phyloP scores from a whole-genome alignment of 331 rosid genomes.

The Spiraea crenata region DNA sequence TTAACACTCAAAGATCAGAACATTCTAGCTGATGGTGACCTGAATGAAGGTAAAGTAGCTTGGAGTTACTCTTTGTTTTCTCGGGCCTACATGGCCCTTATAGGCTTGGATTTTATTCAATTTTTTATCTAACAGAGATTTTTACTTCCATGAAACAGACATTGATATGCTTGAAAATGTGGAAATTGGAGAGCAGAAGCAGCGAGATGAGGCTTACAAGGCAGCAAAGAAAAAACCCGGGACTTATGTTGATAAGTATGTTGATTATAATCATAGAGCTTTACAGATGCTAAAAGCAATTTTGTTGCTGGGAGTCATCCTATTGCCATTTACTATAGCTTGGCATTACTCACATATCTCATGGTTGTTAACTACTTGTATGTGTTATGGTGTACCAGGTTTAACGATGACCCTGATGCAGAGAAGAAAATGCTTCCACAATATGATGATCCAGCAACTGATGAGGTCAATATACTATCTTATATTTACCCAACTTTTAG shows the following conservation, averaged over 20 bases:
- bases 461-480: conserved; percentile 52
- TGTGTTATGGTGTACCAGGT: conserved; percentile 47
- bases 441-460: conserved; percentile 78
- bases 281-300: not conserved
- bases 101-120: conserved; percentile 25
- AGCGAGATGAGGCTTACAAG: conserved; percentile 75
- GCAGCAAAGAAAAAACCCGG: conserved; percentile 89
- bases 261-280: conserved; percentile 3
- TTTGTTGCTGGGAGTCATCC: not conserved
- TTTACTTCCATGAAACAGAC: conserved; percentile 55
- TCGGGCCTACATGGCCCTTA: conserved; percentile 18
- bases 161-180: conserved; percentile 90
- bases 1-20: conserved; percentile 91
- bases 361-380: not conserved
- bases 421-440: conserved; percentile 91
- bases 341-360: not conserved
- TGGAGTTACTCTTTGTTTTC: conserved; percentile 21
- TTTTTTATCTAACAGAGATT: conserved; percentile 25
- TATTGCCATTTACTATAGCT: not conserved
- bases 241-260: conserved; percentile 79
- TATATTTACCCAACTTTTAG: not conserved
- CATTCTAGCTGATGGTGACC: conserved; percentile 75
- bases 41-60: conserved; percentile 69
- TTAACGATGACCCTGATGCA: conserved; percentile 65
- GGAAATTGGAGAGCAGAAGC: conserved; percentile 91